Conservation (phyloP, 148 eudicot species). For the Chenopodium album region DNA sequence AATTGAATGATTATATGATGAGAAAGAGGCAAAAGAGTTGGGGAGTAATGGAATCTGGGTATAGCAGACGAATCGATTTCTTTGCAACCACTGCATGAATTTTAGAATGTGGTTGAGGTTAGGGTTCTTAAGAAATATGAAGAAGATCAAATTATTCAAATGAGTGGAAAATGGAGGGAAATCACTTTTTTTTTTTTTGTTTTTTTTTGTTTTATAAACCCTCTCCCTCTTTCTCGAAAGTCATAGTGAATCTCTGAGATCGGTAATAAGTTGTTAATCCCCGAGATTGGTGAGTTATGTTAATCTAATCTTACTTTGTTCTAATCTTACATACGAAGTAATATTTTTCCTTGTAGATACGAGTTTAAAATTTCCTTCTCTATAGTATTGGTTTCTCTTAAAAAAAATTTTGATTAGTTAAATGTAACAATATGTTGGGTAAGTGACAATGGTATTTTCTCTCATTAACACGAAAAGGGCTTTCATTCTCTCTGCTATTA, state of each 20-base stretch:
- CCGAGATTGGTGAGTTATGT: not conserved
- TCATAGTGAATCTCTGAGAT: not conserved
- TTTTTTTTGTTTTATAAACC: not conserved
- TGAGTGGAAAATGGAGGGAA: not conserved
- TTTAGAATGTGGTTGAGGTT: not conserved
- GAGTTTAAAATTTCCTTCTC: no score
- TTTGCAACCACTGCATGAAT: slow-evolving; percentile 21
- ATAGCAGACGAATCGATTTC: not conserved
- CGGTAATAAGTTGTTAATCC: not conserved
- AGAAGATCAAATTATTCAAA: not conserved
- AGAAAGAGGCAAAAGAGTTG: not conserved
- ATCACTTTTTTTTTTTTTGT: not conserved
- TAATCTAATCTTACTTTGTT: no score
- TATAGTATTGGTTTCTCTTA: no score
- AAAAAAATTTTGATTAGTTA: no score
- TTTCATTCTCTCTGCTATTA: not conserved
- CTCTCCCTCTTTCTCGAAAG: not conserved
- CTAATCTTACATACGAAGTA: no score
- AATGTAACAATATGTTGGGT: not conserved
- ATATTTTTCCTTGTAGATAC: no score
- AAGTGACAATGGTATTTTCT: not conserved
- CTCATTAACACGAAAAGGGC: not conserved
- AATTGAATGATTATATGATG: slow-evolving; percentile 10
- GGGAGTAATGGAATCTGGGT: slow-evolving; percentile 4
- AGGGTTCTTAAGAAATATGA: not conserved